Conservation (phyloP, 768 basidiomycete species). For the Russula virescens region DNA sequence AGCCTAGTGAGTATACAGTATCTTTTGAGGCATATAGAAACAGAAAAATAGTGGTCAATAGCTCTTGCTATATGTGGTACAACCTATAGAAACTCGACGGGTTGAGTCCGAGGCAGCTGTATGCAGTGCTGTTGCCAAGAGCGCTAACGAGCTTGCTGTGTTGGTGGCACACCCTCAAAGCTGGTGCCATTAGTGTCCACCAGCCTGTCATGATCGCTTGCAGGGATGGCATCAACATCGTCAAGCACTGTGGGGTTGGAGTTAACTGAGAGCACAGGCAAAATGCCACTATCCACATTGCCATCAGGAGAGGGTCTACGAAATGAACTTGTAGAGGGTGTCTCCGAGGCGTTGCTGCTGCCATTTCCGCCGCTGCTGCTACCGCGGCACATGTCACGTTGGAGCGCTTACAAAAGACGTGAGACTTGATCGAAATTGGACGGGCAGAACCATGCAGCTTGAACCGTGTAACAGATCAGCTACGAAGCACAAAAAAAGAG, state of each 20-base stretch:
- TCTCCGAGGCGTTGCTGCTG: conserved; percentile 47
- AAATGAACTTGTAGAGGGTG: conserved; percentile 69
- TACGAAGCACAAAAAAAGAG: not conserved
- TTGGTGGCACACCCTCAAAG: conserved; percentile 33
- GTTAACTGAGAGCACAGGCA: conserved; percentile 65
- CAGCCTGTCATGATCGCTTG: conserved; percentile 45
- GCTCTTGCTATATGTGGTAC: no score
- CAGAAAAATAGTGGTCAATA: no score
- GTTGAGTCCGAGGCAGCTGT: conserved; percentile 36
- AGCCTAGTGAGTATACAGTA: no score
- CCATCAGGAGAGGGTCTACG: conserved; percentile 62
- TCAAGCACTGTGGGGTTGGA: conserved; percentile 33
- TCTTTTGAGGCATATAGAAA: no score
- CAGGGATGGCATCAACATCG: conserved; percentile 3
- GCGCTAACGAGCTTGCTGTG: conserved; percentile 49
- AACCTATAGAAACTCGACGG: conserved; percentile 39
- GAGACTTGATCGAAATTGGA: conserved; percentile 88
- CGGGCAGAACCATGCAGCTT: conserved; percentile 82
- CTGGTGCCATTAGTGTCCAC: conserved; percentile 28
- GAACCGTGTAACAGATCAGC: conserved; percentile 37
- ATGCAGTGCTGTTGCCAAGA: conserved; percentile 33
- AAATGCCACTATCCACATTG: conserved; percentile 37
- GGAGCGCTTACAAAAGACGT: conserved; percentile 84
- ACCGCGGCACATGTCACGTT: conserved; percentile 67
- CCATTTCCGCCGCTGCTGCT: conserved; percentile 27